These are phyloP conservation scores for Meira miltonrushii DNA, from an alignment of 1,284 basidiomycete species.

Conservation along the genomic window DNA sequence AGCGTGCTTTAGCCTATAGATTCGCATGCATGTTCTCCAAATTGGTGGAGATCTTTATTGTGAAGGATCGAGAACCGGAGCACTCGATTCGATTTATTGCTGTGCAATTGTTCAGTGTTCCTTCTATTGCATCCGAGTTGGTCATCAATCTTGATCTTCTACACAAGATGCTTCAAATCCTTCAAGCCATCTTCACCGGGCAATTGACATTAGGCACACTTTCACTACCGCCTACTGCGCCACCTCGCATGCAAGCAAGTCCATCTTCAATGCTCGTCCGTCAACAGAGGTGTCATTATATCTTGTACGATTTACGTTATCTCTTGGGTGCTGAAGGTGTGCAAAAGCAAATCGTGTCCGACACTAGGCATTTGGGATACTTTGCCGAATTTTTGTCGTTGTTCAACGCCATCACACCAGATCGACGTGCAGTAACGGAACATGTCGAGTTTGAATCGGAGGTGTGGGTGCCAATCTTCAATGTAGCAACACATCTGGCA, in stretches of 20 bases:
- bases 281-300: constrained; percentile 42
- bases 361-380: constrained; percentile 21
- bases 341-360: constrained; percentile 33
- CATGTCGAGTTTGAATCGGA: constrained; percentile 52
- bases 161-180: constrained; percentile 33
- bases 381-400: constrained; percentile 42
- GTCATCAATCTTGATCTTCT: constrained; percentile 35
- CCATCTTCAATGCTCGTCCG: constrained; percentile 29
- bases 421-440: constrained; percentile 34
- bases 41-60: constrained; percentile 47
- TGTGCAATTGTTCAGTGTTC: constrained; percentile 51
- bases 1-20: constrained; percentile 60
- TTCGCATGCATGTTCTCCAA: constrained; percentile 44
- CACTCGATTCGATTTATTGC: constrained; percentile 49
- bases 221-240: background rate
- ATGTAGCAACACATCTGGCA: constrained; percentile 45
- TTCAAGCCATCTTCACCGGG: constrained; percentile 44
- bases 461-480: constrained; percentile 48
- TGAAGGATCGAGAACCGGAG: constrained; percentile 49
- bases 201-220: constrained; percentile 18
- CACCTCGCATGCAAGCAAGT: background rate
- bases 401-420: constrained; percentile 46
- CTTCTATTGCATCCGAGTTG: constrained; percentile 44
- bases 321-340: constrained; percentile 44
- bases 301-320: constrained; percentile 49